A percentile compares a stretch with the other conserved stretches of the same genome.
Conservation (phyloP, 2,329 filamentous ascomycete species). For the Blastomyces gilchristii region DNA sequence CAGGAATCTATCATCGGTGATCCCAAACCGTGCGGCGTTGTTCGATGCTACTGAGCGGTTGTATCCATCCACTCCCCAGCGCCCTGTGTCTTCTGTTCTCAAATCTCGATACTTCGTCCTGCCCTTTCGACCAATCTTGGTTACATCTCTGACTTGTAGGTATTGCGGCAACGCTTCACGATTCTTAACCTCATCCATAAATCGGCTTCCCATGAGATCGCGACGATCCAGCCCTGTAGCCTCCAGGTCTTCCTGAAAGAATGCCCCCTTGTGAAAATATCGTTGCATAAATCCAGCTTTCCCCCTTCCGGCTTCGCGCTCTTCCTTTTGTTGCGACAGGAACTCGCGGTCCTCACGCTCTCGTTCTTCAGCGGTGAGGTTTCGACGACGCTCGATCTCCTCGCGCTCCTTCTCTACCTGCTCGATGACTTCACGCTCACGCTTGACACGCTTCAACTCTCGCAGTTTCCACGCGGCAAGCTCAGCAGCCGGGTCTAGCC, state of each 20-base stretch:
- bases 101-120: slow-evolving; percentile 84
- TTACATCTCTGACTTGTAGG: slow-evolving; percentile 87
- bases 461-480: slow-evolving; percentile 87
- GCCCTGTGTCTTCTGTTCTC: slow-evolving; percentile 78
- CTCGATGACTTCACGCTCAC: slow-evolving; percentile 77
- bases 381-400: slow-evolving; percentile 77
- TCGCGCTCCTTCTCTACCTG: slow-evolving; percentile 72
- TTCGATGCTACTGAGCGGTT: slow-evolving; percentile 13
- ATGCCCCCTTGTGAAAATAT: slow-evolving; percentile 94
- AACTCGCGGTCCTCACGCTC: slow-evolving; percentile 72
- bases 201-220: slow-evolving; percentile 75
- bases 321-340: slow-evolving; percentile 66
- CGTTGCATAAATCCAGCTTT: slow-evolving; percentile 88
- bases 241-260: slow-evolving; percentile 74
- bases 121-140: slow-evolving; percentile 84
- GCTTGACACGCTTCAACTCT: slow-evolving; percentile 78
- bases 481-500: slow-evolving; percentile 75
- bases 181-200: slow-evolving; percentile 73
- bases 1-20: slow-evolving; percentile 39
- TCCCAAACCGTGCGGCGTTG: slow-evolving; percentile 28
- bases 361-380: slow-evolving; percentile 77
- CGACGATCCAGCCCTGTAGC: slow-evolving; percentile 65
- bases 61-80: slow-evolving; percentile 55
- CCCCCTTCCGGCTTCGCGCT: slow-evolving; percentile 61
- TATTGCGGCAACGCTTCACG: slow-evolving; percentile 79